Evolutionary conservation across 129 eudicot species (phyloP).

Genomic region (carrot (Daucus carota)): DH1_v3.0 NC_030387.2:32826001-32826500

Average conservation of each 20-base stretch:
- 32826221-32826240: conserved; percentile 3
- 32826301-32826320: background rate
- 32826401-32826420: conserved; percentile 87
- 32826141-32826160: conserved; percentile 41
- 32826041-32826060: conserved; percentile 92
- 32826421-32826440: conserved; percentile 79
- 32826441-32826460: conserved; percentile 86
- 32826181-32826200: conserved; percentile 84
- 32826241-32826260: background rate
- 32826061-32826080: conserved; percentile 94
- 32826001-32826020: conserved; percentile 74
- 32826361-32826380: conserved; percentile 58
- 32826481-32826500: conserved; percentile 3
- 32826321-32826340: background rate
- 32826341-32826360: conserved; percentile 64
- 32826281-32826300: background rate
- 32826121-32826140: conserved; percentile 28
- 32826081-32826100: conserved; percentile 99
- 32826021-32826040: conserved; percentile 71
- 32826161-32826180: conserved; percentile 83
- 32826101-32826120: conserved; percentile 47
- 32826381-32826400: conserved; percentile 64
- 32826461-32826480: conserved; percentile 21
- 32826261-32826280: background rate
- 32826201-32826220: conserved; percentile 85